A percentile compares a stretch with the other conserved stretches of the same genome.
phyloP scores from a whole-genome alignment of 257 asterid genomes.

The Ajuga chamaepitys region DNA sequence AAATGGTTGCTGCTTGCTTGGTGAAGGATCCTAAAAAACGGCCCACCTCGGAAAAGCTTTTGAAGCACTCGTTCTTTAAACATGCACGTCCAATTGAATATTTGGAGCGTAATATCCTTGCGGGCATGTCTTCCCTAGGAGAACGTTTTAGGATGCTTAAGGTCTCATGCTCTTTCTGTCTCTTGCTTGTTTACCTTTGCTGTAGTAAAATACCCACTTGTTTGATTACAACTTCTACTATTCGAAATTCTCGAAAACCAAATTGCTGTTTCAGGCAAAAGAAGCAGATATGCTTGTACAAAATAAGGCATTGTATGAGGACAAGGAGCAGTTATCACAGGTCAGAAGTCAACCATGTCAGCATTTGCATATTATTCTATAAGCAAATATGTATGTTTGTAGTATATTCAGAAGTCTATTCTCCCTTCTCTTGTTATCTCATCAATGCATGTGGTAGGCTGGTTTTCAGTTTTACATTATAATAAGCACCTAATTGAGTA shows the following conservation, averaged over 20 bases:
- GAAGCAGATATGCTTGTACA: conserved; percentile 75
- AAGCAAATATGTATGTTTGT: background rate
- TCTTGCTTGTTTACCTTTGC: conserved; percentile 14
- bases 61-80: conserved; percentile 79
- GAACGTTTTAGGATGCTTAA: conserved; percentile 86
- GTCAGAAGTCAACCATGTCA: conserved; percentile 27
- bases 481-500: background rate
- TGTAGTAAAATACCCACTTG: background rate
- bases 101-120: conserved; percentile 57
- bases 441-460: background rate
- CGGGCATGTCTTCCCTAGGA: conserved; percentile 74
- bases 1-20: conserved; percentile 86
- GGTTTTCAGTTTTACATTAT: background rate
- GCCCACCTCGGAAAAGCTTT: conserved; percentile 79
- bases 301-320: conserved; percentile 60
- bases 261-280: conserved; percentile 49
- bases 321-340: conserved; percentile 83
- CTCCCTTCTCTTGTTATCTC: background rate
- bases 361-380: background rate
- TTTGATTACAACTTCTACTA: conserved; percentile 5
- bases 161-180: conserved; percentile 47
- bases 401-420: background rate
- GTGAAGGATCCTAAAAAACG: conserved; percentile 96
- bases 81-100: conserved; percentile 62
- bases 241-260: conserved; percentile 2